Conservation (phyloP, 257 asterid species). For the Salvia hispanica region DNA sequence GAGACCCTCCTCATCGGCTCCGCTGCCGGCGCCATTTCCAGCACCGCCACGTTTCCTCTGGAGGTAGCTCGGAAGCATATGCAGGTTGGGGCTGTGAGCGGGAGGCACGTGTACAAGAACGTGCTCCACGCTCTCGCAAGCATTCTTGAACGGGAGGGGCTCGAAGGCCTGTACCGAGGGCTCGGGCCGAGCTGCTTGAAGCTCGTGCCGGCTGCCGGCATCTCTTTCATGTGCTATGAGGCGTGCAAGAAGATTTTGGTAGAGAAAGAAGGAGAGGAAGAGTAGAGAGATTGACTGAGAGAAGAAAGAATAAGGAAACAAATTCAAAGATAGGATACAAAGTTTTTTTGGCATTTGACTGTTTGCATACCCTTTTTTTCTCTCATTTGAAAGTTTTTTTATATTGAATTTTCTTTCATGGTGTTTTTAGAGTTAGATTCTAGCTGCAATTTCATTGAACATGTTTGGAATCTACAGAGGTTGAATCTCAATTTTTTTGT, state of each 20-base stretch:
- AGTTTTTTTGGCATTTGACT: constrained; percentile 26
- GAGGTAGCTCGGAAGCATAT: constrained; percentile 97
- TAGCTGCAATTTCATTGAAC: constrained; percentile 5
- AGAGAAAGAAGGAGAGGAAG: constrained; percentile 62
- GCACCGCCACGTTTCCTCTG: constrained; percentile 88
- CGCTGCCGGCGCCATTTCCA: constrained; percentile 88
- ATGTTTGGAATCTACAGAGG: constrained; percentile 6
- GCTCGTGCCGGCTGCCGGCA: constrained; percentile 96
- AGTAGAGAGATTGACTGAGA: constrained; percentile 18
- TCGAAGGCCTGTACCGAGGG: constrained; percentile 80
- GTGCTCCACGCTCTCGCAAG: constrained; percentile 81
- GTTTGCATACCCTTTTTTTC: constrained; percentile 17
- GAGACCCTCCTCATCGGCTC: constrained; percentile 92
- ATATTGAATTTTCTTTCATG: constrained; percentile 7
- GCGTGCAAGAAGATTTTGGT: constrained; percentile 89
- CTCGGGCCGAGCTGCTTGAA: constrained; percentile 93
- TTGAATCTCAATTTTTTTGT: not conserved
- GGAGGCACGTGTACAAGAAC: constrained; percentile 80
- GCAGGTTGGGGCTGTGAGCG: constrained; percentile 92
- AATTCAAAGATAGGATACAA: constrained; percentile 21
- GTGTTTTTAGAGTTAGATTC: constrained; percentile 30
- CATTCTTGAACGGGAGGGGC: constrained; percentile 81
- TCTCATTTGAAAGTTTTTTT: constrained; percentile 11
- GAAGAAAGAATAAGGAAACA: constrained; percentile 11
- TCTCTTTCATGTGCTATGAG: constrained; percentile 95